phyloP scores from a whole-genome alignment of 495 filamentous ascomycete species.

The Choiromyces venosus region DNA sequence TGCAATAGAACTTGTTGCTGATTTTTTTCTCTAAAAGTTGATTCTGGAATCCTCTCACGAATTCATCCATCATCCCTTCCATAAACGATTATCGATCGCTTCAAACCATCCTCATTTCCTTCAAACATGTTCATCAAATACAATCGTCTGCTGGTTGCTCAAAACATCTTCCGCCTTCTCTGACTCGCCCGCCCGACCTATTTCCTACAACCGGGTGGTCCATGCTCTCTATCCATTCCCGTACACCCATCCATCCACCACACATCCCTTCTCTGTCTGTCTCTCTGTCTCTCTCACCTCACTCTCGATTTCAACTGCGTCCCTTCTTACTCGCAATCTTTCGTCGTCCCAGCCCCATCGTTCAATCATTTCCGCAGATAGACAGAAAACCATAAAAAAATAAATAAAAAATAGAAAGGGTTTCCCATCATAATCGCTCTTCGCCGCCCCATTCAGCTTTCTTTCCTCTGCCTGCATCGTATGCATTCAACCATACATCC shows the following conservation, averaged over 20 bases:
- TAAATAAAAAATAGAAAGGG: background rate
- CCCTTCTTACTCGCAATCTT: background rate
- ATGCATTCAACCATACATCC: background rate
- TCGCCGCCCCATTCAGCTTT: background rate
- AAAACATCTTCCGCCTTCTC: background rate
- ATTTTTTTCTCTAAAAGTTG: slow-evolving; percentile 2
- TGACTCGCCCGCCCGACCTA: background rate
- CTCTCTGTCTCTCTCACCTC: no score
- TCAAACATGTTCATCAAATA: background rate
- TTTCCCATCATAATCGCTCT: background rate
- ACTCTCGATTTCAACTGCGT: background rate
- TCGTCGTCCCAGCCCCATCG: background rate
- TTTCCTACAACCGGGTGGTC: background rate
- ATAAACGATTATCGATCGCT: background rate
- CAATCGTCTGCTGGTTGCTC: background rate
- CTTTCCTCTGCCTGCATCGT: background rate
- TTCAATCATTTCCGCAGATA: background rate
- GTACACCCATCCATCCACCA: background rate
- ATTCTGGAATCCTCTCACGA: background rate
- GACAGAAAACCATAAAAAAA: background rate
- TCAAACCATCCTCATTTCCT: background rate
- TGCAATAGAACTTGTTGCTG: background rate
- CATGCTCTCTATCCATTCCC: background rate
- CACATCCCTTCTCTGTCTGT: background rate
- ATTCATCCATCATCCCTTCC: background rate